Percentiles rank a stretch among this genome's conserved stretches.
These are phyloP conservation scores for Lipomyces starkeyi DNA, from an alignment of 805 yeast species.

Conservation along the genomic window DNA sequence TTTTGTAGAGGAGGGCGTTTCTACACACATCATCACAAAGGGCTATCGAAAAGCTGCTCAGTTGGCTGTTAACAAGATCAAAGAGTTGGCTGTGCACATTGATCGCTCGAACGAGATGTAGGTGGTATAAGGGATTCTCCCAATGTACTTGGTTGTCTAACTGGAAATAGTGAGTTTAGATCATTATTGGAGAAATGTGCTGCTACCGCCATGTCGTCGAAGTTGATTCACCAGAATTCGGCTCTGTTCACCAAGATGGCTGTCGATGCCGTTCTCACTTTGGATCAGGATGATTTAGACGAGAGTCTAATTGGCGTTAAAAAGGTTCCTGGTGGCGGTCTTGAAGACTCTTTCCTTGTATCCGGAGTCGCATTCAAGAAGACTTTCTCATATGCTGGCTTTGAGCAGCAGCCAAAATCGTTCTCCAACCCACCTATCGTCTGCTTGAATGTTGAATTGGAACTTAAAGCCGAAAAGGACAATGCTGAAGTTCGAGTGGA, in stretches of 20 bases:
- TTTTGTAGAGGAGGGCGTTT: constrained; percentile 95
- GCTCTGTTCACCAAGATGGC: constrained; percentile 94
- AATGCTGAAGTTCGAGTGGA: constrained; percentile 98
- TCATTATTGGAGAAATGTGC: constrained; percentile 89
- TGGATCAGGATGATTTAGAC: constrained; percentile 85
- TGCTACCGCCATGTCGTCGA: constrained; percentile 95
- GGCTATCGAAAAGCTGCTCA: constrained; percentile 85
- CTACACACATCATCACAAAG: constrained; percentile 84
- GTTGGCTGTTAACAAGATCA: constrained; percentile 73
- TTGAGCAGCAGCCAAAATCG: constrained; percentile 95
- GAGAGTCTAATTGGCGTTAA: constrained; percentile 92
- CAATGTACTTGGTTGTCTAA: neutral
- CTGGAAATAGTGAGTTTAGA: constrained; percentile 57
- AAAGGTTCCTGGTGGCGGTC: constrained; percentile 93
- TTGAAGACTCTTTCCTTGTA: constrained; percentile 88
- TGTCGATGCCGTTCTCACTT: constrained; percentile 88
- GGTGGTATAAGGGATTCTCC: neutral
- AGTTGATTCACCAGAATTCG: constrained; percentile 85
- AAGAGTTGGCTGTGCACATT: constrained; percentile 76
- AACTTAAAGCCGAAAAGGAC: constrained; percentile 97
- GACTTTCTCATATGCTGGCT: constrained; percentile 97
- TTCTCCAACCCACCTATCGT: constrained; percentile 82
- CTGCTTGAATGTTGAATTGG: constrained; percentile 88
- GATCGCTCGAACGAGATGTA: constrained; percentile 54
- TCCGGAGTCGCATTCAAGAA: constrained; percentile 97